Evolutionary conservation across 2,329 filamentous ascomycete species (phyloP).

Genomic region (Aureobasidium sp.): DNA sequence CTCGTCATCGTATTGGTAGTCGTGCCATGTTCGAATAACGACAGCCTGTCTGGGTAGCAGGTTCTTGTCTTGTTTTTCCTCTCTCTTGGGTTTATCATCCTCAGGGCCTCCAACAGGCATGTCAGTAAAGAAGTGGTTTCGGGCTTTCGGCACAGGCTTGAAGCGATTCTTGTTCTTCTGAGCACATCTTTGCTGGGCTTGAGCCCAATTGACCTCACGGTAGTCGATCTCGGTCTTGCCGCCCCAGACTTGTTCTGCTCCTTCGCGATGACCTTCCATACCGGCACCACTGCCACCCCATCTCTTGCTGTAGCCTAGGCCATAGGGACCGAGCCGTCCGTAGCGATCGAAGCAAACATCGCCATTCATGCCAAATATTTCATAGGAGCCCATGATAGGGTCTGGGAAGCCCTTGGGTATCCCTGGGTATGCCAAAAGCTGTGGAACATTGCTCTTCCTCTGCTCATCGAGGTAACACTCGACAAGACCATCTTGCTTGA

Average conservation of each 20-base stretch:
- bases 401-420: slow-evolving; percentile 79
- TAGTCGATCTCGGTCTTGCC: slow-evolving; percentile 68
- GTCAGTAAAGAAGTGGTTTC: slow-evolving; percentile 34
- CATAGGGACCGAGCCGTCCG: slow-evolving; percentile 81
- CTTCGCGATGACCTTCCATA: slow-evolving; percentile 74
- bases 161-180: slow-evolving; percentile 65
- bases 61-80: slow-evolving; percentile 24
- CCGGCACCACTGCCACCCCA: slow-evolving; percentile 79
- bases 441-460: slow-evolving; percentile 59
- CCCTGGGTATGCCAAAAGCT: slow-evolving; percentile 66
- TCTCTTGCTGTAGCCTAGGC: slow-evolving; percentile 72
- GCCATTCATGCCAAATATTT: slow-evolving; percentile 67
- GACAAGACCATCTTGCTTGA: slow-evolving; percentile 55
- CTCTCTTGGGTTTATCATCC: slow-evolving; percentile 16
- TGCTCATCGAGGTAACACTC: slow-evolving; percentile 73
- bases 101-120: slow-evolving; percentile 30
- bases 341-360: slow-evolving; percentile 92
- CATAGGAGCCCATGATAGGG: slow-evolving; percentile 78
- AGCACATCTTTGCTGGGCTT: slow-evolving; percentile 67
- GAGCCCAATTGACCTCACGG: slow-evolving; percentile 68
- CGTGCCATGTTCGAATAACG: slow-evolving; percentile 75
- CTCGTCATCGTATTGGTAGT: slow-evolving; percentile 70
- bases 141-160: slow-evolving; percentile 31
- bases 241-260: slow-evolving; percentile 72
- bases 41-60: slow-evolving; percentile 61